Percentiles rank a stretch among this genome's conserved stretches.
Evolutionary conservation across 1,139 yeast species (phyloP).

Genomic region (Suhomyces yuchorum): DNA sequence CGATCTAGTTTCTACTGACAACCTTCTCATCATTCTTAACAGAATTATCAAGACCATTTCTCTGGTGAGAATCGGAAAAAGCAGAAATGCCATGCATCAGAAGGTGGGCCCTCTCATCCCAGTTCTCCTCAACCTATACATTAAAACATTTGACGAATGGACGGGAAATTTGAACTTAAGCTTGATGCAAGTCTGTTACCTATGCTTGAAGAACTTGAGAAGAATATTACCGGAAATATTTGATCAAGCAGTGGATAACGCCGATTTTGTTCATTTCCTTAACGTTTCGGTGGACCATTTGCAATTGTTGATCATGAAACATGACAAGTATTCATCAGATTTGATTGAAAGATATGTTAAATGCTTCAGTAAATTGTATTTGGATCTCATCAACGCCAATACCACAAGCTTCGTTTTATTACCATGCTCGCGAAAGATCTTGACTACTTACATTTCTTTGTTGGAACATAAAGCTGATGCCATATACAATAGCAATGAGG

Average conservation of each 20-base stretch:
- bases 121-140: constrained; percentile 59
- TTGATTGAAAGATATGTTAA: constrained; percentile 69
- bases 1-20: constrained; percentile 57
- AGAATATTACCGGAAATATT: constrained; percentile 77
- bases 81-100: constrained; percentile 75
- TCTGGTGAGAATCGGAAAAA: constrained; percentile 78
- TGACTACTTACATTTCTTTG: constrained; percentile 58
- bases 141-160: constrained; percentile 65
- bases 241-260: constrained; percentile 61
- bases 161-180: constrained; percentile 45
- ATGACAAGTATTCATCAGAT: constrained; percentile 56
- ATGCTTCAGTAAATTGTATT: constrained; percentile 75
- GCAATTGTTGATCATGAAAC: constrained; percentile 53
- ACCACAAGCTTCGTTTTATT: constrained; percentile 74
- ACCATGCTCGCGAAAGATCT: constrained; percentile 61
- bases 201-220: constrained; percentile 73
- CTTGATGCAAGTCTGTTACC: constrained; percentile 70
- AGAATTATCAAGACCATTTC: constrained; percentile 76
- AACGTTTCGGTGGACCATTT: constrained; percentile 60
- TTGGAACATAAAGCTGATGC: constrained; percentile 63
- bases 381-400: constrained; percentile 54
- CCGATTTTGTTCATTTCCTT: constrained; percentile 62
- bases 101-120: constrained; percentile 66
- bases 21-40: constrained; percentile 66
- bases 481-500: constrained; percentile 57